phyloP scores from a whole-genome alignment of 1,139 yeast genomes.

The Lodderomyces jiufengensis region DNA sequence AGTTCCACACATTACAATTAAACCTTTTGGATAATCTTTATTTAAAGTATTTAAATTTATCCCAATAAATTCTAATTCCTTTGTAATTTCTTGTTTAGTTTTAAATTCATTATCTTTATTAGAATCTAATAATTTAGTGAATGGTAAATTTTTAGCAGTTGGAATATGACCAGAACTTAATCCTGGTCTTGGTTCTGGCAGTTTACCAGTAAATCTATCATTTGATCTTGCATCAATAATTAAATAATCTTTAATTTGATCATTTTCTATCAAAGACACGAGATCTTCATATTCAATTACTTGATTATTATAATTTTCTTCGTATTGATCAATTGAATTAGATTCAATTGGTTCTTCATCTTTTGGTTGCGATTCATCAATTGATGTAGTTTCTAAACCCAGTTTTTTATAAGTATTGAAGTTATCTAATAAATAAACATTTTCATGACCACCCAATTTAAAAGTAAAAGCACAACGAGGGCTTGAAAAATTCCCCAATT shows the following conservation, averaged over 20 bases:
- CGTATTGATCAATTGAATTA: slow-evolving; percentile 17
- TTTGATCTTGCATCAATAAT: slow-evolving; percentile 79
- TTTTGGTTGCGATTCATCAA: slow-evolving; percentile 18
- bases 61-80: slow-evolving; percentile 41
- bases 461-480: slow-evolving; percentile 94
- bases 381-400: slow-evolving; percentile 11
- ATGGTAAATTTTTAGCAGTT: slow-evolving; percentile 76
- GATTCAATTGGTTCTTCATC: slow-evolving; percentile 7
- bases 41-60: slow-evolving; percentile 24
- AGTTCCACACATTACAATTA: slow-evolving; percentile 89
- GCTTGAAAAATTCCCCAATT: slow-evolving; percentile 76
- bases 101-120: slow-evolving; percentile 43
- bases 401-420: slow-evolving; percentile 47
- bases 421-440: slow-evolving; percentile 67
- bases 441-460: slow-evolving; percentile 68
- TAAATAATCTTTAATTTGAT: slow-evolving; percentile 45
- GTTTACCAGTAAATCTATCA: slow-evolving; percentile 71
- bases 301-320: slow-evolving; percentile 34
- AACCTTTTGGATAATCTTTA: slow-evolving; percentile 40
- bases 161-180: slow-evolving; percentile 88
- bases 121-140: slow-evolving; percentile 51
- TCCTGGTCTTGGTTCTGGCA: slow-evolving; percentile 87
- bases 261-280: slow-evolving; percentile 48
- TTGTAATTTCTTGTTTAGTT: slow-evolving; percentile 40
- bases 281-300: slow-evolving; percentile 68